Evolutionary conservation across 2,329 filamentous ascomycete genomes (phyloP).

Genomic region (Moelleriella libera): DNA sequence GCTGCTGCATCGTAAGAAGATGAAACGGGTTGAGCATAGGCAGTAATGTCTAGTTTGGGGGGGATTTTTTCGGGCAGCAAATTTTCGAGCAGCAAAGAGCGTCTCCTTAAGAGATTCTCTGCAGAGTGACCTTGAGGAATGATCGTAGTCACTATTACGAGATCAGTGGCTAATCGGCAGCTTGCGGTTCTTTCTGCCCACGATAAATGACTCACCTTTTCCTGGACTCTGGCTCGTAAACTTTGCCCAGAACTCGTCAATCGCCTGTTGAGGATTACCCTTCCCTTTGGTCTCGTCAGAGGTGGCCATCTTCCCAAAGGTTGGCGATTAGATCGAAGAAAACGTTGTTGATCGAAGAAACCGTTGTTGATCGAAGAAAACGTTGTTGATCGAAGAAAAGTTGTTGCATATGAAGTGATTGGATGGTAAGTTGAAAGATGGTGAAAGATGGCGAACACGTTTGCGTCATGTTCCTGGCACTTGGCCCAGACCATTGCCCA

Average conservation of each 20-base stretch:
- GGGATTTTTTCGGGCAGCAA: constrained; percentile 20
- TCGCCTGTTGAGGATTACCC: constrained; percentile 49
- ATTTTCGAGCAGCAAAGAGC: background rate
- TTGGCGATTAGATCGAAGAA: background rate
- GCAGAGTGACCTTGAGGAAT: constrained; percentile 55
- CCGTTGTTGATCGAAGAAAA: no score
- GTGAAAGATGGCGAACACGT: no score
- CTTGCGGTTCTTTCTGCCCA: background rate
- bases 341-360: no score
- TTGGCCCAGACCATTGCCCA: no score
- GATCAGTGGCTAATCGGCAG: background rate
- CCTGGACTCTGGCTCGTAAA: constrained; percentile 59
- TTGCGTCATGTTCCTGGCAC: no score
- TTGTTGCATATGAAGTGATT: no score
- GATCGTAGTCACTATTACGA: constrained; percentile 43
- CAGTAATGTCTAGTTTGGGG: constrained; percentile 19
- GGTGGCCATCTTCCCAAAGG: background rate
- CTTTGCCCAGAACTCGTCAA: constrained; percentile 61
- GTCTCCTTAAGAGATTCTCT: constrained; percentile 34
- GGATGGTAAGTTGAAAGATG: no score
- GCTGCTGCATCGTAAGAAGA: constrained; percentile 62
- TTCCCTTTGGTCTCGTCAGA: constrained; percentile 21
- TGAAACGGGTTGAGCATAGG: constrained; percentile 20
- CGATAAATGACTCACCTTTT: constrained; percentile 33
- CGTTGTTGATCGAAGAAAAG: no score